These are phyloP conservation scores for Marasmius sp. DNA, from an alignment of 1,284 basidiomycete species.

Conservation along the genomic window DNA sequence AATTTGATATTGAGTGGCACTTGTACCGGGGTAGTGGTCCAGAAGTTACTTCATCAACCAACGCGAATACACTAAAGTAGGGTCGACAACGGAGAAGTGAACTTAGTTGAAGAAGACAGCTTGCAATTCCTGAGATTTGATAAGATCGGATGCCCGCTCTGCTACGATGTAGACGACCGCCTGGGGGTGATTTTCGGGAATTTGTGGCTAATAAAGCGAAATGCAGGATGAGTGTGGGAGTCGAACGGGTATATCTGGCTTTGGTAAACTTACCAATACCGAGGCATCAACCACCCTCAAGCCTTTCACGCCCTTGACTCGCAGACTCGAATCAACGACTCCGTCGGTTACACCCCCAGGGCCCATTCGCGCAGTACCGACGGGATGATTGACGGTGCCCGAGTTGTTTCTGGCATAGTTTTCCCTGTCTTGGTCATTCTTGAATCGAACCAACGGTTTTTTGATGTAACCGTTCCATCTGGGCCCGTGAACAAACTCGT, in stretches of 20 bases:
- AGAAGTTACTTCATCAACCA: too few species aligned
- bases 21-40: too few species aligned
- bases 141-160: background rate
- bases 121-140: background rate
- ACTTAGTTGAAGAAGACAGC: too few species aligned
- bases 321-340: constrained; percentile 17
- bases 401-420: constrained; percentile 11
- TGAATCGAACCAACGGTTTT: constrained; percentile 1
- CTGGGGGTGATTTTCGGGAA: background rate
- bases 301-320: constrained; percentile 19
- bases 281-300: constrained; percentile 19
- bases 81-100: too few species aligned
- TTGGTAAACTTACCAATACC: constrained; percentile 13
- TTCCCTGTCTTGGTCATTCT: constrained; percentile 14
- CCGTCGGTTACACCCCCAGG: constrained; percentile 11
- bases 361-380: constrained; percentile 14
- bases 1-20: too few species aligned
- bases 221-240: background rate
- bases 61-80: too few species aligned
- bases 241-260: background rate
- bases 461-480: constrained; percentile 18
- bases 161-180: background rate
- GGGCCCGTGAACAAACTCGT: constrained; percentile 14
- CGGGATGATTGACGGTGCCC: constrained; percentile 10
- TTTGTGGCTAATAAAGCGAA: background rate